Base-by-base conservation (phyloP, 2,329 filamentous ascomycete species). In the Calonectria multiphialidica region DNA sequence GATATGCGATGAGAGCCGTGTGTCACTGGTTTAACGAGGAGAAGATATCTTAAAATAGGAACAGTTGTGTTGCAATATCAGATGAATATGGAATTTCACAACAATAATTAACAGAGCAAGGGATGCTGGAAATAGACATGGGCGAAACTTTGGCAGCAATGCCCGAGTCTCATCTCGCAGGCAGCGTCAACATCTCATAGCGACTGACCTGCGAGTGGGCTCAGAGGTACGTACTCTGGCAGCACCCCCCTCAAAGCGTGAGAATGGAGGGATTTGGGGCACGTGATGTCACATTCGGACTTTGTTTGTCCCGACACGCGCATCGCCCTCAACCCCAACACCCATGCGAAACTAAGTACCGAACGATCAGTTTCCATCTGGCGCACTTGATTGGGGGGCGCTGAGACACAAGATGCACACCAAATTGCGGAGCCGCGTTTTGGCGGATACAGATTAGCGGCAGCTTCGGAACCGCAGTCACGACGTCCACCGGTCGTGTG, bases 401-500 rank as follows among this genome's bases (percentile, higher is more conserved):
- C 64, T 47, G 47, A 30, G n/a, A 53, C 59, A 23, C 37, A 44
- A 55, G 47, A 13, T 40, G 57, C 57, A 65, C 53, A 68, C 75
- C 73, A 76, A 75, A 74, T 66, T 70, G 73, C 77, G 77, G 77
- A 78, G 77, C 77, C 77, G 77, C 77, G 77, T 68, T 76, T 77
- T 78, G 76, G 77, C 75, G 75, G 55, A 61, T 57, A 65, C 70
- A 68, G 71, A 40, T 61, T 68, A 78, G 70, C 71, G 68, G 68
- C 33, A 57, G 49, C 63, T 68, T 75, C 77, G 77, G 77, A 78
- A 69, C 77, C 77, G 77, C 77, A 78, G 71, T 70, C 64, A 75
- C 69, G 50, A 53, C 53, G 62, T 37, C 61, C 76, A 68, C 69
- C 76, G 73, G 76, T 57, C 53, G 53, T 59, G 53, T 62, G 45